Base-by-base conservation (phyloP, 2,329 filamentous ascomycete genomes). In the Amauroascus niger region DNA sequence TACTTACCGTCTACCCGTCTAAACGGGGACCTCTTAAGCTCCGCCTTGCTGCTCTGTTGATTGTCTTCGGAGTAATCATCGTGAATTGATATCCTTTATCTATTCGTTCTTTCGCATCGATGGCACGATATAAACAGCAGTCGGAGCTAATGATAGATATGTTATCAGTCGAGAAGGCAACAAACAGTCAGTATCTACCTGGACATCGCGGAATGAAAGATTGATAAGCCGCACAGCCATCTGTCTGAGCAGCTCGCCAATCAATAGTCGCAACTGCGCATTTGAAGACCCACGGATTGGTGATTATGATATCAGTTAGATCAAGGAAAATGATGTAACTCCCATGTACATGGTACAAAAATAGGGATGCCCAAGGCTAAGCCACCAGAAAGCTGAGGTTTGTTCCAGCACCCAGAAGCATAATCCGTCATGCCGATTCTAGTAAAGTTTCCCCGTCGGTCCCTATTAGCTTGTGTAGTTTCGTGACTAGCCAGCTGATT, bases 401-500 rank as follows among this genome's bases (percentile, higher is more conserved):
- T 2, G 33, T 35, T 11, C 37, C 16, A 11, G 16, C 5, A 11
- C 7, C 37, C 37, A 8, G 37, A 40, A 4, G 14, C 13, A 41
- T 22, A 16, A 30, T n/a, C 6, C 22, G 26, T 22, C 48, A 50
- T 50, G 13, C 48, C 35, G 11, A 50, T 50, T 50, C n/a, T 16
- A 50, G 48, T 50, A 50, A 43, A 41, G 48, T 50, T 50, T 50
- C 37, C 37, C 48, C 24, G 35, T 40, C 6, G 20, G 14, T 32
- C 32, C 30, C 24, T 13, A 14, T 11, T 37, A 37, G 30, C 26
- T 33, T 8, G 28, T 28, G 3, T 45, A 7, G 18, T n/a, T 9
- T 33, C 22, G 16, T 20, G 6, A 35, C 14, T 33, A 20, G 26
- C 16, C 35, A 28, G 9, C 9, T 26, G 13, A 43, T 7, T 41